Base-by-base conservation (phyloP, 495 filamentous ascomycete species). In the Poronia punctata region DNA sequence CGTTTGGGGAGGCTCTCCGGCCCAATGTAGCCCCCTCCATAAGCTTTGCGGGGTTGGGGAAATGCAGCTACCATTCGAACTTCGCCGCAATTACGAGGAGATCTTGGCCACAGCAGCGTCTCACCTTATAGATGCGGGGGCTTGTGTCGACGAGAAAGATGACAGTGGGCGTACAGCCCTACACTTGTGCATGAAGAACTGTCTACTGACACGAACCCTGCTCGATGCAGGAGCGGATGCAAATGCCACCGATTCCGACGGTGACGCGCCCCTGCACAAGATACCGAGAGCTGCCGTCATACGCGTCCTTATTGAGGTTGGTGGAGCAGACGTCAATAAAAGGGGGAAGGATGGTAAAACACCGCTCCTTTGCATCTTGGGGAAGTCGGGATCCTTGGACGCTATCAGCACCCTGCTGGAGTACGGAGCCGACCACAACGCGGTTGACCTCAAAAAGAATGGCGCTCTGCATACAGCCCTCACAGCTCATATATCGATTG, bases 161-260 rank as follows among this genome's bases (percentile, higher is more conserved):
- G 8, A 14, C 10, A 4, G 40, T 11, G 36, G 42, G 7, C 38
- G 20, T 29, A 51, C 45, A 2, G 40, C 52, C 0, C 32, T 59
- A 10, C 51, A 50, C 27, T 37, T 20, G 34, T 47, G 46, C 4
- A 36, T 37, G 7, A 7, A 12, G 8, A 34, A 28, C 12, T 38
- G 40, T 20, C 16, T 29, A 7, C 21, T 60, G 16, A 28, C 51
- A 17, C 48, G 34, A 7, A 37, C 61, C 1, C 45, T 66, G 12
- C 40, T 66, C 3, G 24, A 42, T 7, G 41, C 50, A 14, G 53
- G 58, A 4, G 56, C 52, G 3, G 46, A 48, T 35, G 33, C 51
- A 7, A 56, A 57, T 24, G 26, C 31, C 3, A 30, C 40, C 9
- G 30, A 48, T 9, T n/a, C 15, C 2, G 26, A 48, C 16, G 58